These are phyloP conservation scores for Henckelia pumila DNA, from an alignment of 257 asterid species.

Conservation along the genomic window DNA sequence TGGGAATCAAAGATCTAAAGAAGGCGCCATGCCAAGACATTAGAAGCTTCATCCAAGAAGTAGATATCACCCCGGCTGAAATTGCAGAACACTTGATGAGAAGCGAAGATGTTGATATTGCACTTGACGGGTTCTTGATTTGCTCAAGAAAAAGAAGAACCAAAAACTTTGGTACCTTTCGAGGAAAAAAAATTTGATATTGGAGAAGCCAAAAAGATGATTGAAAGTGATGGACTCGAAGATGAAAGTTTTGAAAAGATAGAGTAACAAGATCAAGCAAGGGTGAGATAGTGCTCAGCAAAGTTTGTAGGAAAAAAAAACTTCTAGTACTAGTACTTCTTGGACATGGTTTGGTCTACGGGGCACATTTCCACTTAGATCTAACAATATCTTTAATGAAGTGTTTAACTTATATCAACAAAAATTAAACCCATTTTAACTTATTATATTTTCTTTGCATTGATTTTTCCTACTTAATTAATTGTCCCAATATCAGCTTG, in stretches of 20 bases:
- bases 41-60: constrained; percentile 39
- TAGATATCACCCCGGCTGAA: constrained; percentile 62
- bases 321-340: neutral
- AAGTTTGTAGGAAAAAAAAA: neutral
- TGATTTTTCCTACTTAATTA: too few species aligned
- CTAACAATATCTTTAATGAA: too few species aligned
- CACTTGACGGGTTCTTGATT: constrained; percentile 55
- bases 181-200: neutral
- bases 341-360: neutral
- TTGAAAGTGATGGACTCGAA: neutral
- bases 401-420: too few species aligned
- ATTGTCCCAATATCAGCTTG: too few species aligned
- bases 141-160: constrained; percentile 43
- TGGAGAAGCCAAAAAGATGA: constrained; percentile 4
- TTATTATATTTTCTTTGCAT: too few species aligned
- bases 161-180: constrained; percentile 13
- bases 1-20: constrained; percentile 41
- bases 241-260: neutral
- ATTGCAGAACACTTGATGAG: constrained; percentile 82
- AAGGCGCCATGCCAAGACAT: constrained; percentile 32
- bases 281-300: neutral
- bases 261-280: constrained; percentile 8
- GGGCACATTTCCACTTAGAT: too few species aligned
- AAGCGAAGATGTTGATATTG: constrained; percentile 51
- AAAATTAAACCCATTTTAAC: too few species aligned